Evolutionary conservation across 2,329 filamentous ascomycete genomes (phyloP).

Genomic region (Diaporthe vaccinii): DNA sequence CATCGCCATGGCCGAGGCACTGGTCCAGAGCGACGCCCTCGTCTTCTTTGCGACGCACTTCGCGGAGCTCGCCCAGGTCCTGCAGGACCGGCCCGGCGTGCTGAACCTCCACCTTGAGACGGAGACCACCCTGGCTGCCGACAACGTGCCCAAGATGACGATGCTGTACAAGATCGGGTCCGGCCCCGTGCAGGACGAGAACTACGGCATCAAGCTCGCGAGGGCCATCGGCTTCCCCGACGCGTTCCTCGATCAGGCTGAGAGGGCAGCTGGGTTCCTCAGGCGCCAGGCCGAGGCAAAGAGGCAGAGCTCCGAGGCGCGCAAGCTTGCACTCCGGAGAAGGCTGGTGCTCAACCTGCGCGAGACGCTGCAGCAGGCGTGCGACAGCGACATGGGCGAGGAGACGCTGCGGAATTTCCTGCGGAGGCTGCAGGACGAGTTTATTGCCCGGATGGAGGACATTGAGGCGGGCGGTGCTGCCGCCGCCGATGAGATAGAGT

Average conservation of each 20-base stretch:
- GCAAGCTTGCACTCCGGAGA: constrained; percentile 73
- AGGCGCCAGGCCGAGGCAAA: constrained; percentile 69
- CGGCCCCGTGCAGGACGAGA: constrained; percentile 77
- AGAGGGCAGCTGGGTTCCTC: constrained; percentile 74
- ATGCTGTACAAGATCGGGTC: constrained; percentile 90
- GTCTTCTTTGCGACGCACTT: constrained; percentile 98
- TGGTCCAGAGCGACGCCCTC: constrained; percentile 82
- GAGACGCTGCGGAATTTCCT: constrained; percentile 75
- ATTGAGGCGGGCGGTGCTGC: constrained; percentile 60
- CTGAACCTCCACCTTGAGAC: constrained; percentile 86
- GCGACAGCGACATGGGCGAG: constrained; percentile 74
- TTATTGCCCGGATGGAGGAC: constrained; percentile 77
- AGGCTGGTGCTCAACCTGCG: constrained; percentile 81
- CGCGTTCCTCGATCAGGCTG: constrained; percentile 76
- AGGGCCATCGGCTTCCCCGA: constrained; percentile 80
- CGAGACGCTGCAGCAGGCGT: constrained; percentile 79
- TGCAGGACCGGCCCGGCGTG: constrained; percentile 82
- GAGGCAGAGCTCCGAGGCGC: constrained; percentile 69
- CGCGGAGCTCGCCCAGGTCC: constrained; percentile 81
- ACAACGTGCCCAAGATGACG: constrained; percentile 73
- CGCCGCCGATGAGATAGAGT: neutral
- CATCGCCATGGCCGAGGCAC: constrained; percentile 87
- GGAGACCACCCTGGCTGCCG: constrained; percentile 64
- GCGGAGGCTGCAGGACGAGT: constrained; percentile 78
- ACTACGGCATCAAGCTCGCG: constrained; percentile 89